phyloP scores from a whole-genome alignment of 352 stramenopile genomes.

The Thraustotheca clavata region DNA sequence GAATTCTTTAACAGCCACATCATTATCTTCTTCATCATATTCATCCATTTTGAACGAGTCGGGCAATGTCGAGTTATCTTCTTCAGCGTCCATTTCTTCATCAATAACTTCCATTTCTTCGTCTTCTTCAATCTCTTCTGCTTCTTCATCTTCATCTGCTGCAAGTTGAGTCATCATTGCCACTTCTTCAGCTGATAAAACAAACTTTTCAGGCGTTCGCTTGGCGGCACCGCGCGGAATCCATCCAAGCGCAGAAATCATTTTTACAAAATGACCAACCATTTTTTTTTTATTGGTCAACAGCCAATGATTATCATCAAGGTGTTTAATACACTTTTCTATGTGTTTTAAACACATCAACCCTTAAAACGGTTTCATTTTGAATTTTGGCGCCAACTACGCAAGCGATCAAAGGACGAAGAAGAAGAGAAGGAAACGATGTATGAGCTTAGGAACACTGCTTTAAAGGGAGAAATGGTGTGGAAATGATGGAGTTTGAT shows the following conservation, averaged over 20 bases:
- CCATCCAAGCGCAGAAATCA: constrained; percentile 21
- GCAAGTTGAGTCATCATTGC: constrained; percentile 70
- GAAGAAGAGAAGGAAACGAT: no score
- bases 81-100: constrained; percentile 18
- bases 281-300: constrained; percentile 21
- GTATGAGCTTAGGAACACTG: no score
- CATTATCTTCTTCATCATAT: constrained; percentile 82
- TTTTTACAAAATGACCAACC: constrained; percentile 10
- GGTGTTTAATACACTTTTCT: no score
- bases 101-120: constrained; percentile 22
- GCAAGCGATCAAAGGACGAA: no score
- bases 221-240: constrained; percentile 15
- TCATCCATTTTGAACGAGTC: constrained; percentile 80
- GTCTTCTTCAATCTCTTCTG: constrained; percentile 45
- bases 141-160: constrained; percentile 57
- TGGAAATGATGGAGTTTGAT: no score
- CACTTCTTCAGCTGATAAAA: constrained; percentile 76
- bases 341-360: background rate
- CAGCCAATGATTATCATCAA: background rate
- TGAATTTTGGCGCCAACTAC: no score
- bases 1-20: constrained; percentile 75
- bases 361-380: background rate
- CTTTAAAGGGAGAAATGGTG: no score
- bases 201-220: constrained; percentile 72
- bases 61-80: constrained; percentile 43